Evolutionary conservation across 352 stramenopile genomes (phyloP), one percentile per base, ranked within the genome.

Genomic region (Hyaloperonospora brassicae): DNA sequence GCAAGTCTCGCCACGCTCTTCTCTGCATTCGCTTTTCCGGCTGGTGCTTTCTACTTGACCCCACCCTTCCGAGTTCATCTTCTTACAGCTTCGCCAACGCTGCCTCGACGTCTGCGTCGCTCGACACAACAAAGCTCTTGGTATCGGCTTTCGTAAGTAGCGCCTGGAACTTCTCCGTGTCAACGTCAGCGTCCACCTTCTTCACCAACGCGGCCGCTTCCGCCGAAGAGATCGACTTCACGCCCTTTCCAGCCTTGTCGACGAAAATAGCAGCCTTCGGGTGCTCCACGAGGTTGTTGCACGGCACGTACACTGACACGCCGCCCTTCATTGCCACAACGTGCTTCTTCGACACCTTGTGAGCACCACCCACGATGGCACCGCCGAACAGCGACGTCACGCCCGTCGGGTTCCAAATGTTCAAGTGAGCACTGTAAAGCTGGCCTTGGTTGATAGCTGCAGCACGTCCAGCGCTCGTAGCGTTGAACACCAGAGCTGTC

Each of bases 211-310:
- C 57, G 11, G 58, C 66, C 4, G 75, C 73, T 53, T 89, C 73
- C 38, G 70, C 59, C 2, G 64, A 14, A 23, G 71, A 76, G 58
- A 89, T 84, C n/a, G 70, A 60, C 70, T 89, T 84, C 12, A 86
- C 65, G 47, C 78, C 75, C 41, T 74, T 73, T 42, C 59, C 59
- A 5, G 72, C 52, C 56, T 80, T 82, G 54, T 84, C 70, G 34
- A 88, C 72, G 49, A 89, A 87, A 25, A 87, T 58, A 21, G 73
- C 78, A 21, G 75, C 75, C 57, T 64, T 74, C 10, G 77, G 77
- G 39, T 76, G 66, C 52, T 83, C 66, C 61, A 87, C 79, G 31
- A 89, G 54, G 70, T 87, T 87, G 73, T 87, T 79, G 68, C 76
- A 89, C 47, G 75, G 76, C 64, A 89, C 77, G 47, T 86, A 66